Conservation (phyloP, 805 yeast genomes). For the Saccharomyces kudriavzevii region DNA sequence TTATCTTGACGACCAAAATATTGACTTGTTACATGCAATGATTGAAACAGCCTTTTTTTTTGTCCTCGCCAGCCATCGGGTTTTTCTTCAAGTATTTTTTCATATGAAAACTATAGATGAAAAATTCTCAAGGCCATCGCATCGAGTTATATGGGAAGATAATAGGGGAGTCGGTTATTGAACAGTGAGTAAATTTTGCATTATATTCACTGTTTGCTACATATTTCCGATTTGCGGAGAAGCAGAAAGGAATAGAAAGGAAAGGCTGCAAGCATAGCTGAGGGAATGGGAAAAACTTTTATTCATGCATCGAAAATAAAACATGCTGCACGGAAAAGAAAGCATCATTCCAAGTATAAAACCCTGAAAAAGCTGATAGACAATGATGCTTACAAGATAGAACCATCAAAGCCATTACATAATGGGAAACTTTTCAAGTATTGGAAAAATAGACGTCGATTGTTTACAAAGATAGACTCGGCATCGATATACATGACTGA, state of each 20-base stretch:
- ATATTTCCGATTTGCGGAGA: neutral
- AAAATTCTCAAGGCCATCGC: neutral
- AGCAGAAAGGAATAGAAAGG: neutral
- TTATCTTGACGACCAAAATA: neutral
- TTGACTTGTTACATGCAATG: neutral
- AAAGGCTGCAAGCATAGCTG: neutral
- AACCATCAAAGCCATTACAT: conserved; percentile 10
- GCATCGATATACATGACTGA: conserved; percentile 56
- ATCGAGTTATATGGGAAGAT: neutral
- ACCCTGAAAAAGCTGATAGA: conserved; percentile 7
- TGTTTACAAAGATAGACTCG: conserved; percentile 58
- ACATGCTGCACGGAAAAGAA: neutral
- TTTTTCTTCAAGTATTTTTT: neutral
- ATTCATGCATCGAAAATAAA: neutral
- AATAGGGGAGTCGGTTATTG: neutral
- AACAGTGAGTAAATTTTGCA: neutral
- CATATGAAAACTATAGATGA: neutral
- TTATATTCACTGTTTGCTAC: neutral
- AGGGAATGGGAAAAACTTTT: neutral
- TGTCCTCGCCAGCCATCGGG: neutral
- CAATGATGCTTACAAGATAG: conserved; percentile 11
- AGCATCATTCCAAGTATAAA: conserved; percentile 4
- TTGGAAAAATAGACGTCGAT: conserved; percentile 52
- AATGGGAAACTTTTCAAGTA: conserved; percentile 34
- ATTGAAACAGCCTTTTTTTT: neutral